Evolutionary conservation across 768 basidiomycete species (phyloP), one percentile per base, ranked within the genome.

Genomic region (Pisolithus orientalis): DNA sequence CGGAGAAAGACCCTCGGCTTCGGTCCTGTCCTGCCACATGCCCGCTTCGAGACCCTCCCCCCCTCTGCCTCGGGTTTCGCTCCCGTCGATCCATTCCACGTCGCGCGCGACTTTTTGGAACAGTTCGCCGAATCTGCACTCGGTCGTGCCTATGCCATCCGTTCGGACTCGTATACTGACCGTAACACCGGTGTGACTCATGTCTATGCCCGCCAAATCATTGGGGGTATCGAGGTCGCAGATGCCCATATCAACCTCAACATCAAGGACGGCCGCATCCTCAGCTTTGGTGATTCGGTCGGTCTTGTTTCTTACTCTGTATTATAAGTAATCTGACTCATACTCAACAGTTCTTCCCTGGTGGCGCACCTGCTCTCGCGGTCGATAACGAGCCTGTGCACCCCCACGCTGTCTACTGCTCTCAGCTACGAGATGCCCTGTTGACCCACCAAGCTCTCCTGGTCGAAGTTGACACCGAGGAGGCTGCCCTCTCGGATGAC

Each of bases 181-280:
- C 70, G 72, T 53, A 81, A 79, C 54, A 93, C 90, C 2, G 88
- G 87, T n/a, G 77, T 96, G 47, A 86, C 90, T 28, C 93, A 97
- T 70, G 76, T 93, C 59, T 95, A 94, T 65, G 83, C 87, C 55
- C 80, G 85, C 59, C 94, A 99, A 72, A 56, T 88, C 53, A 71
- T 94, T 61, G 84, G 88, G 52, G 93, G 91, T 13, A 72, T 95
- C 43, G 90, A 95, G 63, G 91, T 99, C 14, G 78, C 80, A 10
- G 91, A 96, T 61, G 90, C 89, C 28, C 87, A 96, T 69, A 81
- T 96, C 74, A 97, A 97, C 67, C 71, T 99, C 64, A 96, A 97
- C 73, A 75, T 97, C 68, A 85, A 85, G 70, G 80, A 88, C 50
- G 93, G 91, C 42, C 71, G 78, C 59, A 79, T 98, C 17, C 63